These are phyloP conservation scores for Paratrimastix pyriformis DNA, from an alignment of 78 protist genomes.

Conservation along the genomic window DNA sequence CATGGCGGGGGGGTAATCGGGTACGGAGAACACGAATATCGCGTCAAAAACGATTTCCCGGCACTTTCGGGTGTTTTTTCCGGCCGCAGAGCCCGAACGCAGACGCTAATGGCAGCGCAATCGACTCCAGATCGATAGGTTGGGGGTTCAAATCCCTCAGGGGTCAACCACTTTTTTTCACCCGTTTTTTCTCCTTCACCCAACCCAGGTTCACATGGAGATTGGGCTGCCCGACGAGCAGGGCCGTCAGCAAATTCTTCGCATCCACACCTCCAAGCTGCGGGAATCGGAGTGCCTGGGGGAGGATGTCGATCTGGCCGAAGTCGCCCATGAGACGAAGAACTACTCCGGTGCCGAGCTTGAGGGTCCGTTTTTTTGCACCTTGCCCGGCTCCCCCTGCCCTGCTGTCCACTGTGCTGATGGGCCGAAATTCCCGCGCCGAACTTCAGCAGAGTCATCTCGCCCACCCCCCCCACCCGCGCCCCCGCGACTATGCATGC, in stretches of 20 bases:
- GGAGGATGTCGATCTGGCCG: conserved; percentile 60
- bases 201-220: too few species aligned
- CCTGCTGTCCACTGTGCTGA: not conserved
- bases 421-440: conserved; percentile 59
- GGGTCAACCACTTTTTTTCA: too few species aligned
- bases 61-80: too few species aligned
- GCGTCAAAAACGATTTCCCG: too few species aligned
- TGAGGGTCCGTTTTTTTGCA: conserved; percentile 15
- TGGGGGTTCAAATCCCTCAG: too few species aligned
- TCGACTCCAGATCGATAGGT: too few species aligned
- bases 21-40: too few species aligned
- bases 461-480: not conserved
- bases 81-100: too few species aligned
- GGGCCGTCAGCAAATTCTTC: conserved; percentile 85
- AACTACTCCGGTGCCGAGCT: conserved; percentile 67
- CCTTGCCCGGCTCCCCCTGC: too few species aligned
- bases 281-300: conserved; percentile 27
- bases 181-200: too few species aligned
- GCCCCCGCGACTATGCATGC: not conserved
- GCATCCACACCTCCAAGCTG: conserved; percentile 78
- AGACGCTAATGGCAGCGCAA: too few species aligned
- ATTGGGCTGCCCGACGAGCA: conserved; percentile 89
- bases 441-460: conserved; percentile 50
- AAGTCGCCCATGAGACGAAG: conserved; percentile 73
- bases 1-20: too few species aligned